Evolutionary conservation across 495 filamentous ascomycete species (phyloP), one percentile per base, ranked within the genome.

Genomic region (Penicillium waksmanii): DNA sequence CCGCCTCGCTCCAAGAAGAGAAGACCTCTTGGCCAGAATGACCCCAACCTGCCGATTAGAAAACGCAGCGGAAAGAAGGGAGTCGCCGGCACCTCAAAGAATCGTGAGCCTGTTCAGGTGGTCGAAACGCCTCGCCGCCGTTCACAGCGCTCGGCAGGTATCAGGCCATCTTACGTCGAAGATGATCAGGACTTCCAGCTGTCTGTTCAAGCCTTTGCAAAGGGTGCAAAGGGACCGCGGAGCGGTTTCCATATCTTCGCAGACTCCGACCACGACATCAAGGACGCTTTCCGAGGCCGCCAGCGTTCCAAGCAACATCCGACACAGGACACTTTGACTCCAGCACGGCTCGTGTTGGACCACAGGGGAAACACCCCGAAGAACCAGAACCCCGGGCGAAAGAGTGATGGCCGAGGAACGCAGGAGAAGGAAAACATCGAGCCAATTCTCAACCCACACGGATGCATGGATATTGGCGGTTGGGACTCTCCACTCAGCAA

Each of bases 381-480:
- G n/a, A 57, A 31, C 21, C 59, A 55, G n/a, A 57, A 31, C 18
- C 59, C 65, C 54, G 46, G 49, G 10, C 60, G 60, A 13, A 62
- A 49, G 19, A 18, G n/a, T 44, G 15, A 38, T 47, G 36, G 52
- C 23, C 51, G 49, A 19, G 13, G 56, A 19, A 13, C 53, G 0
- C 35, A 38, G 11, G 68, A 69, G 18, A 79, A 80, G 44, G 79
- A 82, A 54, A 82, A 81, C 60, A 63, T 80, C n/a, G 76, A 78
- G 55, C 79, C 78, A 13, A 70, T 75, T 31, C 34, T 80, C 46
- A 66, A 76, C 48, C 31, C 52, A 23, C 64, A 71, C 25, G 73
- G 69, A 19, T 66, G 68, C n/a, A 65, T 77, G 21, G 75, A 73
- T 15, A 52, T 64, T 36, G 58, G 63, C 5, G 54, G 48, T 18